Conservation (phyloP, 257 asterid species). For the Haberlea rhodopensis region DNA sequence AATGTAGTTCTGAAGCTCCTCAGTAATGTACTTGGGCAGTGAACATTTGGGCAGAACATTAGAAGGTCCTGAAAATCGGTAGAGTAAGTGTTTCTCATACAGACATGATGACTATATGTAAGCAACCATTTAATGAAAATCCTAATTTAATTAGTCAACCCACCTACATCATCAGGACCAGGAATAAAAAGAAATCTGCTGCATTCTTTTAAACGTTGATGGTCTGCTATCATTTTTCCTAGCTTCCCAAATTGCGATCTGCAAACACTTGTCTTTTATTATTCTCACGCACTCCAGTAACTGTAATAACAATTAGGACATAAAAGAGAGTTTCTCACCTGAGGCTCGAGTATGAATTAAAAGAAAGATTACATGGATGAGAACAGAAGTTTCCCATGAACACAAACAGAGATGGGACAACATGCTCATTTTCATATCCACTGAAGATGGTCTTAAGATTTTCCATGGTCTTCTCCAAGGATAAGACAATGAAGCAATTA, state of each 20-base stretch:
- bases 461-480: slow-evolving; percentile 79
- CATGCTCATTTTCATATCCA: slow-evolving; percentile 74
- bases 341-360: slow-evolving; percentile 70
- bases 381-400: slow-evolving; percentile 98
- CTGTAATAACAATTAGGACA: slow-evolving; percentile 26
- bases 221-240: slow-evolving; percentile 78
- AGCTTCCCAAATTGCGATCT: slow-evolving; percentile 87
- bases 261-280: slow-evolving; percentile 29
- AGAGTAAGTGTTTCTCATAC: slow-evolving; percentile 16
- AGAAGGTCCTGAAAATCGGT: slow-evolving; percentile 67
- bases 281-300: slow-evolving; percentile 18
- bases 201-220: slow-evolving; percentile 63
- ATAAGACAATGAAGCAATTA: slow-evolving; percentile 47
- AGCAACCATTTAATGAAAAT: slow-evolving; percentile 20
- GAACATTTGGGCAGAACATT: slow-evolving; percentile 77
- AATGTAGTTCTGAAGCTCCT: slow-evolving; percentile 66
- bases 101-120: slow-evolving; percentile 14
- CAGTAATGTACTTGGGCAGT: slow-evolving; percentile 79
- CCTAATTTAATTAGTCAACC: slow-evolving; percentile 29
- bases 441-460: slow-evolving; percentile 73
- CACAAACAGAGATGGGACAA: slow-evolving; percentile 88
- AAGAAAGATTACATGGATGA: slow-evolving; percentile 83
- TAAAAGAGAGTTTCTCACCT: slow-evolving; percentile 47
- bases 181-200: slow-evolving; percentile 90
- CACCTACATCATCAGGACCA: slow-evolving; percentile 96